Evolutionary conservation across 2,329 filamentous ascomycete species (phyloP).

Genomic region (Pestalotiopsis sp.): DNA sequence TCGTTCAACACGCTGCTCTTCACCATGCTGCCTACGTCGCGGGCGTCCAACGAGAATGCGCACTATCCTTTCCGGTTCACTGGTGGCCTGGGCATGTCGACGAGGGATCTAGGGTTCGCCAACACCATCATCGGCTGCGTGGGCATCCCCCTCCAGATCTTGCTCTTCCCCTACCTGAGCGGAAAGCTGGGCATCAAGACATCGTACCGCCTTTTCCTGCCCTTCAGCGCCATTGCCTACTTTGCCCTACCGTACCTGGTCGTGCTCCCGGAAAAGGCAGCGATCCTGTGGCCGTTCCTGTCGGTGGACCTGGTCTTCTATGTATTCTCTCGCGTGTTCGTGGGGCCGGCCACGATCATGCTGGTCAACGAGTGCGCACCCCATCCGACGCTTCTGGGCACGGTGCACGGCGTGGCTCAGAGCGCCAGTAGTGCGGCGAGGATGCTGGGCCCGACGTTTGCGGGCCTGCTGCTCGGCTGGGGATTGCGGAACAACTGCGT

Average conservation of each 20-base stretch:
- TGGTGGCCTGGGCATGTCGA: not conserved
- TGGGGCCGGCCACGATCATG: not conserved
- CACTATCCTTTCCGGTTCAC: not conserved
- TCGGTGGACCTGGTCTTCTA: not conserved
- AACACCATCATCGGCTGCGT: slow-evolving; percentile 3
- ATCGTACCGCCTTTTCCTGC: not conserved
- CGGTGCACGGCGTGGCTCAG: slow-evolving; percentile 8
- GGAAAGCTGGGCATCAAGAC: not conserved
- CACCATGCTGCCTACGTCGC: not conserved
- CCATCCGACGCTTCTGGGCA: slow-evolving; percentile 1
- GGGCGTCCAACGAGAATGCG: slow-evolving; percentile 1
- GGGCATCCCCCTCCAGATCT: slow-evolving; percentile 5
- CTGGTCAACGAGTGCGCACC: slow-evolving; percentile 6
- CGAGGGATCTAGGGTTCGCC: slow-evolving; percentile 1
- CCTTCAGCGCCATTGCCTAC: not conserved
- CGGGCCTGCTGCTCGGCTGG: not conserved
- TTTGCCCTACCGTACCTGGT: not conserved
- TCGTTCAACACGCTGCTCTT: slow-evolving; percentile 4
- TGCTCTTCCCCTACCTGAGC: slow-evolving; percentile 4
- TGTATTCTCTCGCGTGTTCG: not conserved
- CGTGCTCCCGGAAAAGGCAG: not conserved
- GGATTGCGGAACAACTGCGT: not conserved
- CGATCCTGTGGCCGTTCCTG: slow-evolving; percentile 4
- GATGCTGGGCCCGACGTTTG: not conserved
- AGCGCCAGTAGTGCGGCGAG: slow-evolving; percentile 4